Percentiles rank a stretch among this genome's conserved stretches.
Conservation (phyloP, 2,329 filamentous ascomycete genomes). For the Colletotrichum horii region DNA sequence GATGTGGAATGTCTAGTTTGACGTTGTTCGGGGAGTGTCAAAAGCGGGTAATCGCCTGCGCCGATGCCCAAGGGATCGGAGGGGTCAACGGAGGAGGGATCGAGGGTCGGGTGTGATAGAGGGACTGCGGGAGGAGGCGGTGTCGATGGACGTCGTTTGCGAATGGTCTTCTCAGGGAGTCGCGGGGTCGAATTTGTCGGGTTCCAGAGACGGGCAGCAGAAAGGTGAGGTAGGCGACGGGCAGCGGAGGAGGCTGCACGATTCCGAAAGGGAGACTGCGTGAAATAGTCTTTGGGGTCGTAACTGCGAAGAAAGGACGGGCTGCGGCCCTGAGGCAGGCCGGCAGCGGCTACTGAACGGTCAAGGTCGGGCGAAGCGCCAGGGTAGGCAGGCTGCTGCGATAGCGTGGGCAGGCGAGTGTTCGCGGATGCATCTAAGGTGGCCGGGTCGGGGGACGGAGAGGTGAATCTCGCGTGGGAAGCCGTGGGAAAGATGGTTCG, state of each 20-base stretch:
- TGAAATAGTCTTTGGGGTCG: constrained; percentile 25
- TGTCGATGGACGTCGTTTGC: constrained; percentile 55
- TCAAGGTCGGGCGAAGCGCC: constrained; percentile 22
- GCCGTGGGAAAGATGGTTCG: constrained; percentile 50
- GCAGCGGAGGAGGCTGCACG: constrained; percentile 35
- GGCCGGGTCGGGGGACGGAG: constrained; percentile 25
- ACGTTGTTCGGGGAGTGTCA: constrained; percentile 55
- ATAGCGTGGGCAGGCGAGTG: constrained; percentile 31
- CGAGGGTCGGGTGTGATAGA: constrained; percentile 49
- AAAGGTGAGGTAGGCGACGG: constrained; percentile 43
- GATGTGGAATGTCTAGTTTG: constrained; percentile 49
- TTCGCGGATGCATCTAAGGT: constrained; percentile 35
- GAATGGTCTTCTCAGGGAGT: constrained; percentile 31
- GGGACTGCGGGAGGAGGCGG: constrained; percentile 59
- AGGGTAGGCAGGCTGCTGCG: constrained; percentile 36
- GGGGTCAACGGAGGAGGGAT: constrained; percentile 36
- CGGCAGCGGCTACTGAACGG: constrained; percentile 15
- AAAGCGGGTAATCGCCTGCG: constrained; percentile 55
- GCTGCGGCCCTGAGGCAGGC: constrained; percentile 23
- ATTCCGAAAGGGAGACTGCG: constrained; percentile 50
- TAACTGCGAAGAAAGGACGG: neutral
- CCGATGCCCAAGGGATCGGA: constrained; percentile 42
- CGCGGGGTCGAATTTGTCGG: constrained; percentile 65
- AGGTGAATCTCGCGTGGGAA: constrained; percentile 41
- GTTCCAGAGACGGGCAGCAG: constrained; percentile 63